Evolutionary conservation across 148 eudicot species (phyloP).

Genomic region (Spergularia marina): DNA sequence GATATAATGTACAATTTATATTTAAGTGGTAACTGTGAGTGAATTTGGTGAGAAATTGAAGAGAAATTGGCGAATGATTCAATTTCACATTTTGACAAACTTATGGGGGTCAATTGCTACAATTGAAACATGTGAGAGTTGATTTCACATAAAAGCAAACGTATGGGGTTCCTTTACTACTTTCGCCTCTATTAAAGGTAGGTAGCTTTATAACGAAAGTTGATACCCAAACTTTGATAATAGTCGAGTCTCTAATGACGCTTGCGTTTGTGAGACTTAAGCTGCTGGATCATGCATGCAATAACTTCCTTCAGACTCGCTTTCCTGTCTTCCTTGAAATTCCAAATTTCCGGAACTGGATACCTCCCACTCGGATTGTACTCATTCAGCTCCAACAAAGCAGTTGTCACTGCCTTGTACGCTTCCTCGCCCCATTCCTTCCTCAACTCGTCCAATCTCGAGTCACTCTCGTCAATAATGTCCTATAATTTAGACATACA

Average conservation of each 20-base stretch:
- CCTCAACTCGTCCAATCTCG: constrained; percentile 32
- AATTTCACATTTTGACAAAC: too few relatives aligned
- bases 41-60: too few relatives aligned
- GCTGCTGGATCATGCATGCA: constrained; percentile 18
- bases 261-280: constrained; percentile 24
- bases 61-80: too few relatives aligned
- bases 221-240: too few relatives aligned
- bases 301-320: constrained; percentile 36
- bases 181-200: too few relatives aligned
- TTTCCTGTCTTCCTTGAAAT: constrained; percentile 32
- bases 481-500: constrained; percentile 25
- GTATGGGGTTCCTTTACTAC: too few relatives aligned
- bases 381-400: constrained; percentile 41
- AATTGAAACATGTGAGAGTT: too few relatives aligned
- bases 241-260: neutral
- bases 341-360: constrained; percentile 39
- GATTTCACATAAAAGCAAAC: too few relatives aligned
- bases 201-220: too few relatives aligned
- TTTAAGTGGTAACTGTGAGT: too few relatives aligned
- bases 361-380: constrained; percentile 46
- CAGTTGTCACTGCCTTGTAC: constrained; percentile 32
- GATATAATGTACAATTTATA: too few relatives aligned
- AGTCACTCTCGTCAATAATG: constrained; percentile 31
- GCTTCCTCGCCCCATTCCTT: constrained; percentile 34
- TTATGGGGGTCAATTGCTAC: too few relatives aligned